These are phyloP conservation scores for Candida caryicola DNA, from an alignment of 805 yeast species.

Conservation along the genomic window DNA sequence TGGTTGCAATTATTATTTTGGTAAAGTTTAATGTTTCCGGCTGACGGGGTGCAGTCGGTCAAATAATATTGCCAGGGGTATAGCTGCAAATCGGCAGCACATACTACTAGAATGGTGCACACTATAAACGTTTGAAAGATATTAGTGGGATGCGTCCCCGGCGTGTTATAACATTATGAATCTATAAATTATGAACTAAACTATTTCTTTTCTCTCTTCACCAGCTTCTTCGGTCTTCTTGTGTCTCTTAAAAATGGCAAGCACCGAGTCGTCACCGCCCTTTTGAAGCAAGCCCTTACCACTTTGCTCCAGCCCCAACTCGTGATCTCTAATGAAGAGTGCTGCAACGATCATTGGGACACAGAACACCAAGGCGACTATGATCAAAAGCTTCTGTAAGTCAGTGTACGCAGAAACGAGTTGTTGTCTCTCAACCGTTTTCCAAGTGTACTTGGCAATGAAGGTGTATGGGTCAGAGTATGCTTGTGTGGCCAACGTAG, in stretches of 20 bases:
- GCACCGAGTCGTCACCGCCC: neutral
- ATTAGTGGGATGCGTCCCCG: too few relatives aligned
- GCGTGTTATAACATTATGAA: too few relatives aligned
- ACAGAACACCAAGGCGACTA: constrained; percentile 8
- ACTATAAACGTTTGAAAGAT: too few relatives aligned
- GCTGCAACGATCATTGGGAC: constrained; percentile 12
- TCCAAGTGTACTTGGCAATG: constrained; percentile 9
- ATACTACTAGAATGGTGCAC: too few relatives aligned
- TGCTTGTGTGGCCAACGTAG: constrained; percentile 7
- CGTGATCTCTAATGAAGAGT: constrained; percentile 10
- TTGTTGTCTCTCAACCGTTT: constrained; percentile 7
- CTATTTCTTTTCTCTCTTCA: neutral
- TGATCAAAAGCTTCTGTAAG: constrained; percentile 9
- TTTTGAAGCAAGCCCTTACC: constrained; percentile 8
- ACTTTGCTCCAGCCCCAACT: constrained; percentile 10
- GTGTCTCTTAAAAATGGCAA: neutral
- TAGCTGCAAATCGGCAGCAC: too few relatives aligned
- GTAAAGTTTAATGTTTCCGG: too few relatives aligned
- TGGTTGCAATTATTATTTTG: neutral
- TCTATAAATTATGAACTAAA: neutral
- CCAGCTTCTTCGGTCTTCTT: neutral
- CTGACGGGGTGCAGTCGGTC: too few relatives aligned
- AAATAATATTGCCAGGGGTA: too few relatives aligned
- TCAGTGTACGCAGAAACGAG: constrained; percentile 10
- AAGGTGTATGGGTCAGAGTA: constrained; percentile 10